phyloP scores from a whole-genome alignment of 75 land plant genomes.

The Cryptomeria japonica region DNA sequence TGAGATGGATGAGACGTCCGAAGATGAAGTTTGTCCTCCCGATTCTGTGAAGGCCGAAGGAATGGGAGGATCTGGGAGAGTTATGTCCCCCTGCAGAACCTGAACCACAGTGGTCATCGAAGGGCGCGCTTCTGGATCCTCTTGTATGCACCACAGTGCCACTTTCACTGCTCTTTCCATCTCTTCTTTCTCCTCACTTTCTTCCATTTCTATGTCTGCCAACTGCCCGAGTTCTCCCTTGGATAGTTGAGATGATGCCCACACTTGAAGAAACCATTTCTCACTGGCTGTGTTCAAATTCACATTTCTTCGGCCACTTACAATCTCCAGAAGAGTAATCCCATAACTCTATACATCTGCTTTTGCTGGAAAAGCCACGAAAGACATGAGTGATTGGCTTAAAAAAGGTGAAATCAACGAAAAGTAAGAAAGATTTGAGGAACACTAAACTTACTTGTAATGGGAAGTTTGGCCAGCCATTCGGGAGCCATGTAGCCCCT shows the following conservation, averaged over 20 bases:
- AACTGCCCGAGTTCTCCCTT: constrained; percentile 5
- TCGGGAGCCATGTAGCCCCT: constrained; percentile 54
- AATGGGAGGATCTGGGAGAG: constrained; percentile 34
- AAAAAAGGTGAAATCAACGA: neutral
- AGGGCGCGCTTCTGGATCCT: constrained; percentile 51
- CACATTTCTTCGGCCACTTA: constrained; percentile 38
- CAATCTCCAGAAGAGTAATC: constrained; percentile 46
- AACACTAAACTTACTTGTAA: neutral
- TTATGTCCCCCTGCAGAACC: constrained; percentile 56
- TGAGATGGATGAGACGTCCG: neutral
- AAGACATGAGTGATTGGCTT: neutral
- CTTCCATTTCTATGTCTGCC: constrained; percentile 18
- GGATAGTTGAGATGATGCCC: constrained; percentile 33
- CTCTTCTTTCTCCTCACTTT: constrained; percentile 31
- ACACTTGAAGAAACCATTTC: constrained; percentile 16
- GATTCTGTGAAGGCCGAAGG: constrained; percentile 6
- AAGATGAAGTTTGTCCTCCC: neutral
- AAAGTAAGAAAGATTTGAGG: neutral
- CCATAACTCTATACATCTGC: constrained; percentile 68
- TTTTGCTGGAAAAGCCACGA: constrained; percentile 30
- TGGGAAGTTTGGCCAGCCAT: constrained; percentile 18
- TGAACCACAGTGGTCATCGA: constrained; percentile 52
- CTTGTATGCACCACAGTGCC: constrained; percentile 69
- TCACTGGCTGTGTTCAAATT: constrained; percentile 2
- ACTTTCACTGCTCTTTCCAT: constrained; percentile 37